A percentile compares a stretch with the other conserved stretches of the same genome.
Evolutionary conservation across 2,329 filamentous ascomycete genomes (phyloP).

Genomic region (Coniochaeta pulveracea): DNA sequence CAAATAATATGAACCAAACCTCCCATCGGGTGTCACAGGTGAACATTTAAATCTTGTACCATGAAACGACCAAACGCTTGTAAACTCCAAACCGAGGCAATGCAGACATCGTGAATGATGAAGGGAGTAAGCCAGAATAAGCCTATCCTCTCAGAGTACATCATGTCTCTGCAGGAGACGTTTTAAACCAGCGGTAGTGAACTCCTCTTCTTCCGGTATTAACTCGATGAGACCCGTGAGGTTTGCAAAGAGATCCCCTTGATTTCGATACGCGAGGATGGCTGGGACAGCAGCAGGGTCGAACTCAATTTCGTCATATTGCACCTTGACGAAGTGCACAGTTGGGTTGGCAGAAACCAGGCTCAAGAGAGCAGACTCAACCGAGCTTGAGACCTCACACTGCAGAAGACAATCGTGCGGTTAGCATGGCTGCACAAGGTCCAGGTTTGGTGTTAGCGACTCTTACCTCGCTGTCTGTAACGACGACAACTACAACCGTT

Average conservation of each 20-base stretch:
- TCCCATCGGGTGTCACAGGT: no score
- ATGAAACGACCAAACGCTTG: no score
- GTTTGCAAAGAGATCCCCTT: slow-evolving; percentile 83
- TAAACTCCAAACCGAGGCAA: no score
- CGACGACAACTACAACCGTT: slow-evolving; percentile 83
- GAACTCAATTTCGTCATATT: slow-evolving; percentile 89
- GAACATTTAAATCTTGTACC: no score
- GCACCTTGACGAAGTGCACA: slow-evolving; percentile 80
- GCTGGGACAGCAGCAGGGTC: slow-evolving; percentile 81
- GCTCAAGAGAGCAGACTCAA: slow-evolving; percentile 67
- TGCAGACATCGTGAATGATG: no score
- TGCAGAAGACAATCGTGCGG: no score
- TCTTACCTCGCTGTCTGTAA: slow-evolving; percentile 76
- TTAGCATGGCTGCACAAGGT: slow-evolving; percentile 1
- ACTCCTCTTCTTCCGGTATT: slow-evolving; percentile 59
- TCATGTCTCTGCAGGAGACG: slow-evolving; percentile 39
- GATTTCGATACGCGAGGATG: slow-evolving; percentile 74
- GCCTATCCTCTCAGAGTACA: slow-evolving; percentile 29
- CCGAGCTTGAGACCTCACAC: slow-evolving; percentile 67
- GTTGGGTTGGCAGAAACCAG: slow-evolving; percentile 61
- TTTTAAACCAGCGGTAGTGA: slow-evolving; percentile 41
- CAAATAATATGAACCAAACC: no score
- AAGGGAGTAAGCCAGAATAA: no score
- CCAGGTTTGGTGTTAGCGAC: not conserved
- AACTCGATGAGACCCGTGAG: slow-evolving; percentile 79